Conservation (phyloP, 345 rosid genomes). For the Salix dunnii region DNA sequence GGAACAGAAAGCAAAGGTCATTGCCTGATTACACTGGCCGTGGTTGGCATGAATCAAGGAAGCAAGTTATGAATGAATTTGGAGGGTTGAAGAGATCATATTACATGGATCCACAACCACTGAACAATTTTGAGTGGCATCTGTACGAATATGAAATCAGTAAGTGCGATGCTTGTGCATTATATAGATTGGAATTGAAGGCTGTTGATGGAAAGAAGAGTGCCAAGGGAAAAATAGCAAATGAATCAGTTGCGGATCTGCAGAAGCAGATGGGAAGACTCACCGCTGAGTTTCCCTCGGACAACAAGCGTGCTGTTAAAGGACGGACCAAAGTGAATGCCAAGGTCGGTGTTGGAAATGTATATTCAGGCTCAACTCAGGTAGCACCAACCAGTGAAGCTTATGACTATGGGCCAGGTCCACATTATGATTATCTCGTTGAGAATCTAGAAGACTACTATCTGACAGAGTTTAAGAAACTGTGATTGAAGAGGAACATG, state of each 20-base stretch:
- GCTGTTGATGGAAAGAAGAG: conserved; percentile 89
- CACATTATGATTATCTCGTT: conserved; percentile 61
- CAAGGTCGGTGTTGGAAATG: conserved; percentile 32
- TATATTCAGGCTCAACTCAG: conserved; percentile 39
- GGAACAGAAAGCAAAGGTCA: conserved; percentile 97
- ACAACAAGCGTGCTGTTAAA: conserved; percentile 66
- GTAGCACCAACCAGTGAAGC: conserved; percentile 47
- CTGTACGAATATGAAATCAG: conserved; percentile 96
- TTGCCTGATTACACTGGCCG: conserved; percentile 95
- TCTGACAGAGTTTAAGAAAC: conserved; percentile 29
- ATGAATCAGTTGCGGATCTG: conserved; percentile 78
- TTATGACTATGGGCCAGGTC: conserved; percentile 50
- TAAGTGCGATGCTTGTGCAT: conserved; percentile 86
- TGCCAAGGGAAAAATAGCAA: conserved; percentile 61
- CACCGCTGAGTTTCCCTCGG: conserved; percentile 76
- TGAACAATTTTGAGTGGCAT: conserved; percentile 87
- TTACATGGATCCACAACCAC: conserved; percentile 99
- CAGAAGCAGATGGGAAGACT: conserved; percentile 98
- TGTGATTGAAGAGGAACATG: conserved; percentile 1
- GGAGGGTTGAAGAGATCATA: conserved; percentile 94
- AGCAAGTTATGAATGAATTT: conserved; percentile 90
- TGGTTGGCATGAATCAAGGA: conserved; percentile 99
- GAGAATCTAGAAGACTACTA: conserved; percentile 64
- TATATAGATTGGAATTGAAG: conserved; percentile 92
- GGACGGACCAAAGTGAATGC: conserved; percentile 59